phyloP scores from a whole-genome alignment of 208 protist genomes.

The Trypanosoma mega region DNA sequence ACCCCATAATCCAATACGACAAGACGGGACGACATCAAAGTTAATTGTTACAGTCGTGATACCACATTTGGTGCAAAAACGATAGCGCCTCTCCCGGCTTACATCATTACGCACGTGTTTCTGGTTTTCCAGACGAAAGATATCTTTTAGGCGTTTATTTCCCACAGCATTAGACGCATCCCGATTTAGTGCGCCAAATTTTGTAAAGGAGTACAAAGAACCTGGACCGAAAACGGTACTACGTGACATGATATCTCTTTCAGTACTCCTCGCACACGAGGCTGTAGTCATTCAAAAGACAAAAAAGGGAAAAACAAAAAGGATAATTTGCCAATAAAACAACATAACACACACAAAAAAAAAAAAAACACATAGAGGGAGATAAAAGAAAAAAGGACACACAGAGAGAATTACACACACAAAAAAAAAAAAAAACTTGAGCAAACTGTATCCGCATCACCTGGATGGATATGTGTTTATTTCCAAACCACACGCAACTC shows the following conservation, averaged over 20 bases:
- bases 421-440: too few species aligned
- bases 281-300: background rate
- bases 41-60: slow-evolving; percentile 88
- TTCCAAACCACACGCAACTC: too few species aligned
- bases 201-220: slow-evolving; percentile 85
- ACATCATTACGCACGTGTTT: slow-evolving; percentile 73
- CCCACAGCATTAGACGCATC: slow-evolving; percentile 9
- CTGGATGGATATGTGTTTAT: too few species aligned
- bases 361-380: slow-evolving; percentile 6
- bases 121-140: slow-evolving; percentile 81
- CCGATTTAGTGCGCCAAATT: slow-evolving; percentile 72
- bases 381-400: slow-evolving; percentile 4
- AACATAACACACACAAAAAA: slow-evolving; percentile 14
- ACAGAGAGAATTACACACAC: too few species aligned
- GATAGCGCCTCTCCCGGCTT: slow-evolving; percentile 72
- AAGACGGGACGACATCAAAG: slow-evolving; percentile 78
- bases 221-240: slow-evolving; percentile 74
- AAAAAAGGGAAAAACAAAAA: slow-evolving; percentile 14
- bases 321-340: slow-evolving; percentile 2
- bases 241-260: slow-evolving; percentile 60
- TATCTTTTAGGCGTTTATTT: slow-evolving; percentile 76
- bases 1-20: slow-evolving; percentile 83
- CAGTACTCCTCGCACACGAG: background rate
- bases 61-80: slow-evolving; percentile 78
- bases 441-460: too few species aligned